Conservation (phyloP, 441 rosid species). For the Kokia cookei region DNA sequence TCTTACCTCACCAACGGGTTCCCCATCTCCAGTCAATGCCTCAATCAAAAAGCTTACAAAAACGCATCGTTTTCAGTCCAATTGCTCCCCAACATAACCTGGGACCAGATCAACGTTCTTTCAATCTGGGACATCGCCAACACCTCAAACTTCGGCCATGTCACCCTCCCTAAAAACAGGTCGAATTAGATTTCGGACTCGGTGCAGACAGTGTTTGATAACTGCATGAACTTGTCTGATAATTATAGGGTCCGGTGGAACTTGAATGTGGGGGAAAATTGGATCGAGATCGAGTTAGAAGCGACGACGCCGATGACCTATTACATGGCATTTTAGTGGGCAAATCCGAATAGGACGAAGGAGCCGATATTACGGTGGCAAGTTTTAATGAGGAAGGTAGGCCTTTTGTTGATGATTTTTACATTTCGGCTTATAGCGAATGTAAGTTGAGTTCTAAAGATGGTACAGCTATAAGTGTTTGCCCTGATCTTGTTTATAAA, state of each 20-base stretch:
- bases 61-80: conserved; percentile 55
- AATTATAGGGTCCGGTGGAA: conserved; percentile 75
- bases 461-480: conserved; percentile 66
- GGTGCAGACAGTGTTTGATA: conserved; percentile 62
- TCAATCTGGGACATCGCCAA: conserved; percentile 68
- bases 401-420: conserved; percentile 84
- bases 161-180: conserved; percentile 31
- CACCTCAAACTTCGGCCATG: conserved; percentile 77
- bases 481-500: conserved; percentile 73
- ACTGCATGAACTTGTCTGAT: conserved; percentile 58
- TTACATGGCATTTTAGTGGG: conserved; percentile 97
- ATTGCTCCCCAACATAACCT: conserved; percentile 42
- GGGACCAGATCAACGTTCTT: conserved; percentile 62
- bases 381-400: conserved; percentile 68
- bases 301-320: conserved; percentile 51
- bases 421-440: conserved; percentile 58
- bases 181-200: conserved; percentile 27
- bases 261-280: conserved; percentile 45
- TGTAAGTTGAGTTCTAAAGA: conserved; percentile 46
- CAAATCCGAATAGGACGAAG: conserved; percentile 37
- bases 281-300: conserved; percentile 75
- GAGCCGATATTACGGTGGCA: conserved; percentile 58
- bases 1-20: conserved; percentile 64
- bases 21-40: conserved; percentile 46
- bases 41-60: conserved; percentile 59